phyloP scores from a whole-genome alignment of 306 rosid genomes.

The Inga oerstediana region DNA sequence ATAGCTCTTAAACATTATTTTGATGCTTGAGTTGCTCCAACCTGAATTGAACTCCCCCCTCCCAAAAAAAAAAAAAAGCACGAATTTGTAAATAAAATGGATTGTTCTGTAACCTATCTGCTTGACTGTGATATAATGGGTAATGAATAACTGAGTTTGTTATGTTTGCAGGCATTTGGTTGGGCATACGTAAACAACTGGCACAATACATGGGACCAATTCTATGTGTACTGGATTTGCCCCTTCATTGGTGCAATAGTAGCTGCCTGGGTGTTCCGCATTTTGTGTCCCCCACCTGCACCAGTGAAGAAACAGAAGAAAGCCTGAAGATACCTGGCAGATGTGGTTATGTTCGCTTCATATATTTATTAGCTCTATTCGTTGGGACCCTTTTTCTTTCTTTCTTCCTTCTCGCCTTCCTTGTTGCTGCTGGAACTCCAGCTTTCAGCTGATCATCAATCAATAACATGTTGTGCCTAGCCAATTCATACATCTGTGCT shows the following conservation, averaged over 20 bases:
- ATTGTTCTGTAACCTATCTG: too few species aligned
- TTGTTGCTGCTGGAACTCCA: slow-evolving; percentile 7
- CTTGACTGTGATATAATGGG: neutral
- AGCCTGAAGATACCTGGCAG: slow-evolving; percentile 45
- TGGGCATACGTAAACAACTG: slow-evolving; percentile 74
- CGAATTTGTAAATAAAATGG: too few species aligned
- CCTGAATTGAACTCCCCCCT: neutral
- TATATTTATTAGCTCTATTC: neutral
- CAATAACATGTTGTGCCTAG: neutral
- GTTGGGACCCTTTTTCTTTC: neutral
- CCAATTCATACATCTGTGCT: neutral
- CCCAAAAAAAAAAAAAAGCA: too few species aligned
- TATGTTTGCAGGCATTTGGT: slow-evolving; percentile 74
- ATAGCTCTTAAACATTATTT: neutral
- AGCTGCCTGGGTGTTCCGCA: slow-evolving; percentile 79
- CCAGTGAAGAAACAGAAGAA: slow-evolving; percentile 52
- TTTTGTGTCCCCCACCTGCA: slow-evolving; percentile 49
- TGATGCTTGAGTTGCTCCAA: neutral
- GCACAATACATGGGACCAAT: slow-evolving; percentile 89
- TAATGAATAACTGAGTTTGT: slow-evolving; percentile 12
- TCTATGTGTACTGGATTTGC: slow-evolving; percentile 84
- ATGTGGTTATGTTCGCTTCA: slow-evolving; percentile 6
- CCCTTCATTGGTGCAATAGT: slow-evolving; percentile 75
- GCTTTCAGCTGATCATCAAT: neutral
- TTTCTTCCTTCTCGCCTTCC: slow-evolving; percentile 1